Base-by-base conservation (phyloP, 176 grass and related monocot genomes). In the Eragrostis curvula region DNA sequence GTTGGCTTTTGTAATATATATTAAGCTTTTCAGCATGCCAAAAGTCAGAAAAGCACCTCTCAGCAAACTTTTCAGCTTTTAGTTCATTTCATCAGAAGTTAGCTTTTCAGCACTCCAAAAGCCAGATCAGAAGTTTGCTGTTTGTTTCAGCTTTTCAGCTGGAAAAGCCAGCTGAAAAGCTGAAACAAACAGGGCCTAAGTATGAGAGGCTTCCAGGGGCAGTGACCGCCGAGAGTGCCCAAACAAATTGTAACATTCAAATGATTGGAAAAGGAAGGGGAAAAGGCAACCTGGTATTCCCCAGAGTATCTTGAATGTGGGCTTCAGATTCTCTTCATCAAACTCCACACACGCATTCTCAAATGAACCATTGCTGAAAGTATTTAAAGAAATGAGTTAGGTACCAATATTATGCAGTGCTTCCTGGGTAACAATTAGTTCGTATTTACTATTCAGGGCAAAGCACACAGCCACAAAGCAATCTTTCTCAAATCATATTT, bases 261-360 rank as follows among this genome's bases (percentile, higher is more conserved):
- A 69, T 52, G 44, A 70, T 57, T 46, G 16, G 70, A 63, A 40
- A 80, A 29, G 7, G 27, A 75, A 74, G 21, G 47, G 7, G 12
- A 57, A 81, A 66, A 70, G 68, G 28, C 24, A 74, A 94, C 92
- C 92, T 94, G 89, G 92, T 68, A 94, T 85, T 87, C 92, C 92
- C 92, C 92, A 94, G 13, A 91, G 89, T 77, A 94, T 94, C 92
- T 86, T 91, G 78, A 85, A 94, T 84, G 89, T 94, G 62, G 92
- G 92, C 74, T 89, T 94, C 81, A 94, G 76, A 78, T 88, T 94
- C 68, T 82, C 71, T 75, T 94, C 92, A 85, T 91, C 92, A 79
- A 94, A 94, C 81, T 94, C 92, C 80, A 94, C 64, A 32, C 89
- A 94, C 17, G 92, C 89, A 87, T 94, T 94, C 89, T 94, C 92